Conservation (phyloP, 495 filamentous ascomycete genomes). For the Neurospora sp. region DNA sequence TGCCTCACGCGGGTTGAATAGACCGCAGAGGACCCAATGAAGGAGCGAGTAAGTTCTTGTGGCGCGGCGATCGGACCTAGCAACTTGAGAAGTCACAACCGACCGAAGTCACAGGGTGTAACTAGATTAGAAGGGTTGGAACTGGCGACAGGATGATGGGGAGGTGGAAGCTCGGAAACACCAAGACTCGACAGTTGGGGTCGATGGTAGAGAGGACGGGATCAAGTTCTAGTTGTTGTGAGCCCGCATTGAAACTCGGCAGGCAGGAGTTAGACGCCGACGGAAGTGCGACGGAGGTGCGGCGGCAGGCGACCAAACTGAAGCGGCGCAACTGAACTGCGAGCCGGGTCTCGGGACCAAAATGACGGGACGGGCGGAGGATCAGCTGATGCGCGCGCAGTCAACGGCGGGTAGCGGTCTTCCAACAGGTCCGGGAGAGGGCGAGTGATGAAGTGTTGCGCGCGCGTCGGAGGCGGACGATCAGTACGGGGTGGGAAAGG, state of each 20-base stretch:
- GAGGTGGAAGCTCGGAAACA: background rate
- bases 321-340: background rate
- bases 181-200: background rate
- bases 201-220: background rate
- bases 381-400: background rate
- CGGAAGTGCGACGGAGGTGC: background rate
- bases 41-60: background rate
- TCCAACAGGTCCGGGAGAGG: background rate
- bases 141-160: background rate
- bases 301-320: background rate
- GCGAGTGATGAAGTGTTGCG: background rate
- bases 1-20: background rate
- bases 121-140: background rate
- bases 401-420: background rate
- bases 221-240: background rate
- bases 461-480: background rate
- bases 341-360: background rate
- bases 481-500: background rate
- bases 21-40: background rate
- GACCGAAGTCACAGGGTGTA: background rate
- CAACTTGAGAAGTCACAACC: background rate
- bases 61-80: background rate
- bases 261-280: background rate
- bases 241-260: background rate
- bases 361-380: background rate